Conservation (phyloP, 495 filamentous ascomycete species). For the Aspergillus wentii region DNA sequence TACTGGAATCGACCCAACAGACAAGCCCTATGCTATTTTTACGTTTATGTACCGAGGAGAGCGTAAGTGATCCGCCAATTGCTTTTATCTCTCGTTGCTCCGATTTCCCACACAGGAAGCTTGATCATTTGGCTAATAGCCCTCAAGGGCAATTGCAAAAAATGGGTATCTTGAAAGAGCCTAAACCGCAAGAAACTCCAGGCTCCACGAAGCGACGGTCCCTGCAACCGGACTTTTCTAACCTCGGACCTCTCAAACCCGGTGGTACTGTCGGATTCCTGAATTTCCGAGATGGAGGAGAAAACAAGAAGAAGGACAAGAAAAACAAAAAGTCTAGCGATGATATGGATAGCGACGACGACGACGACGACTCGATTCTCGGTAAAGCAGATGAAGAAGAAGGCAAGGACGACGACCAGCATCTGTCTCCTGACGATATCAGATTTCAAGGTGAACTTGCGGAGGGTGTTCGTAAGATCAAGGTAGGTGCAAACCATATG, state of each 20-base stretch:
- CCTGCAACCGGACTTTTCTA: constrained; percentile 73
- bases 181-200: constrained; percentile 55
- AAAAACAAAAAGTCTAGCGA: constrained; percentile 54
- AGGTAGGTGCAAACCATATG: constrained; percentile 51
- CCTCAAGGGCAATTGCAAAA: constrained; percentile 79
- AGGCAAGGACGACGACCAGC: constrained; percentile 57
- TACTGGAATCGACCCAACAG: constrained; percentile 92
- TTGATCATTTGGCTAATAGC: constrained; percentile 18
- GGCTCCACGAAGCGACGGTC: constrained; percentile 66
- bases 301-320: constrained; percentile 44
- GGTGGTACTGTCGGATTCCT: constrained; percentile 84
- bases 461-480: constrained; percentile 87
- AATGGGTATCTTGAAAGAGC: constrained; percentile 74
- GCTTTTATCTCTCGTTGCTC: background rate
- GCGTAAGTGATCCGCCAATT: constrained; percentile 53
- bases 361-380: constrained; percentile 52
- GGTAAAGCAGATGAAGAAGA: constrained; percentile 70
- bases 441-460: constrained; percentile 78
- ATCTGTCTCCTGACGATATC: constrained; percentile 73
- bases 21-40: constrained; percentile 93
- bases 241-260: constrained; percentile 76
- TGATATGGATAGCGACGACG: constrained; percentile 71
- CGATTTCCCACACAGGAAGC: constrained; percentile 3
- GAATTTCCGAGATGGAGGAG: constrained; percentile 74
- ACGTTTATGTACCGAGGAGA: constrained; percentile 98